These are phyloP conservation scores for Hura crepitans DNA, from an alignment of 441 rosid species.

Conservation along the genomic window DNA sequence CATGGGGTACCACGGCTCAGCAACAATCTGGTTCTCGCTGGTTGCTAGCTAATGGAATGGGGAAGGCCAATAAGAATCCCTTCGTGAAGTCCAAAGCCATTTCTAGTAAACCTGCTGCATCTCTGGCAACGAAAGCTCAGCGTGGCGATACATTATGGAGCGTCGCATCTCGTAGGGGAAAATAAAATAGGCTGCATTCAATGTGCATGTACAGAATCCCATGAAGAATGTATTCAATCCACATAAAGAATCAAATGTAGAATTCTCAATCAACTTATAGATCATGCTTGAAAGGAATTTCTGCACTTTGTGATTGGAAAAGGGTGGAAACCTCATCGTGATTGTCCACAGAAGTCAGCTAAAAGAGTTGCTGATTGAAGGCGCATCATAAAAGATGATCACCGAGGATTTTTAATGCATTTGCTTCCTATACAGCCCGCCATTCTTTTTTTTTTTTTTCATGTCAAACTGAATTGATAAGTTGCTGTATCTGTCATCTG, in stretches of 20 bases:
- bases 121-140: slow-evolving; percentile 39
- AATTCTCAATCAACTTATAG: slow-evolving; percentile 39
- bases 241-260: slow-evolving; percentile 20
- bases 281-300: slow-evolving; percentile 4
- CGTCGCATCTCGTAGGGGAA: slow-evolving; percentile 60
- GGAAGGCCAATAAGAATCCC: slow-evolving; percentile 63
- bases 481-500: slow-evolving; percentile 5
- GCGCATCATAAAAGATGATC: neutral
- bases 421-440: neutral
- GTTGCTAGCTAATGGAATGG: slow-evolving; percentile 95
- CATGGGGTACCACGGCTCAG: slow-evolving; percentile 65
- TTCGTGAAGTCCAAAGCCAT: slow-evolving; percentile 47
- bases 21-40: slow-evolving; percentile 90
- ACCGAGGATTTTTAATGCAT: neutral
- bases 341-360: neutral
- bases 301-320: neutral
- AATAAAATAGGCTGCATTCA: slow-evolving; percentile 48
- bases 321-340: neutral
- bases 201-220: slow-evolving; percentile 46
- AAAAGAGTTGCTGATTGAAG: neutral
- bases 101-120: slow-evolving; percentile 32
- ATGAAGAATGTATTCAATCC: neutral
- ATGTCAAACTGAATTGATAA: neutral
- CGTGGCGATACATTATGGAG: slow-evolving; percentile 81
- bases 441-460: neutral